Evolutionary conservation across 75 land plant genomes (phyloP).

Genomic region (Chamaecyparis obtusa): DNA sequence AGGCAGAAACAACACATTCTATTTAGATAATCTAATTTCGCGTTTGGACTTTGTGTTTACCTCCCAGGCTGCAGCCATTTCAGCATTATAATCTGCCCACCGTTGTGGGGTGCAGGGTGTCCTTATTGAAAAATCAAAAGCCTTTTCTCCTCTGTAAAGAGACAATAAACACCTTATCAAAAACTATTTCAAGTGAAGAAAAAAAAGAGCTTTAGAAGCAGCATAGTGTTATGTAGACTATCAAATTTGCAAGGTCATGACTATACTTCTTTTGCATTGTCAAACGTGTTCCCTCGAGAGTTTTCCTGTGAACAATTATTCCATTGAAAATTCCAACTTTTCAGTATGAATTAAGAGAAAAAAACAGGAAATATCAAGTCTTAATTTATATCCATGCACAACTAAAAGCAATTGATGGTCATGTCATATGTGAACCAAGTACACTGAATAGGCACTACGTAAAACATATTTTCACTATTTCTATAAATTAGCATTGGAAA

Average conservation of each 20-base stretch:
- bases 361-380: not conserved
- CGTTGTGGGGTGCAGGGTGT: constrained; percentile 92
- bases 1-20: not conserved
- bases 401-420: not conserved
- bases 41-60: constrained; percentile 23
- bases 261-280: constrained; percentile 56
- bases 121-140: constrained; percentile 84
- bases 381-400: not conserved
- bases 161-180: constrained; percentile 1
- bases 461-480: not conserved
- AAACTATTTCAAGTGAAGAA: not conserved
- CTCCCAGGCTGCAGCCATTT: constrained; percentile 93
- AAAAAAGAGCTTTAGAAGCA: not conserved
- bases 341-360: not conserved
- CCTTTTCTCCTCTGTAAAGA: constrained; percentile 56
- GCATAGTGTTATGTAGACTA: not conserved
- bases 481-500: not conserved
- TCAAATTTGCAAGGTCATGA: not conserved
- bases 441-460: not conserved
- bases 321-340: not conserved
- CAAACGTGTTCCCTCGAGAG: constrained; percentile 68
- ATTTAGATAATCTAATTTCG: not conserved
- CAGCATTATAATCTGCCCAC: constrained; percentile 85
- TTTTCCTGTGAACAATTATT: constrained; percentile 42
- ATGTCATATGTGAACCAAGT: not conserved